Base-by-base conservation (phyloP, 78 protist species). In the Dictyostelium capitatum region DNA sequence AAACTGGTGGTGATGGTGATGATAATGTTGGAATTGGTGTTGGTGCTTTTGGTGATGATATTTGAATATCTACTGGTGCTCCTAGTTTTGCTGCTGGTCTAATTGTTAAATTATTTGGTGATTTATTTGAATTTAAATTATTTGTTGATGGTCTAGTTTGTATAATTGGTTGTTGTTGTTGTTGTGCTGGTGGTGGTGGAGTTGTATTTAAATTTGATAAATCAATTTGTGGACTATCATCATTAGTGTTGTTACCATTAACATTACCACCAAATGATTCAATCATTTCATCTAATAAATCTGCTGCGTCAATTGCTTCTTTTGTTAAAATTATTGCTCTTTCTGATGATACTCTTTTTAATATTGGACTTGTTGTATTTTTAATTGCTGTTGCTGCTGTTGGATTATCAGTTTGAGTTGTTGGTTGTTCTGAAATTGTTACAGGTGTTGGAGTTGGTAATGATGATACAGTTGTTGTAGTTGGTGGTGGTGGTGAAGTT, bases 271-370 rank as follows among this genome's bases (percentile, higher is more conserved):
- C 93, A 77, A 87, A 87, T 5, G 93, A 87, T 15, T 77, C 80
- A 70, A 87, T 87, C 93, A 87, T 87, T 64, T 87, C 83, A 51
- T 87, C 93, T 17, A 87, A 64, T 48, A 78, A n/a, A 64, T 87
- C 93, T 5, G 93, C 93, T 8, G 75, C 84, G 32, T 74, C 83
- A 48, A 87, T 87, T 11, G 93, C 93, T 70, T 87, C 93, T 47
- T 70, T 74, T 6, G 93, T 77, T 8, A 87, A 30, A 37, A 70
- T 48, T 7, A 54, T 30, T 25, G 80, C 82, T 17, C 51, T 83
- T 32, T 83, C 82, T 46, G 77, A 48, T 65, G 78, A 23, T 12
- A 19, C 47, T 57, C 46, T 69, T 37, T 70, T 65, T 25, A 53
- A 65, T 79, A 25, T n/a, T 54, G 70, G 70, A 6, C 75, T 4